phyloP scores from a whole-genome alignment of 108 stramenopile genomes.

The Thalassiosira profunda region DNA sequence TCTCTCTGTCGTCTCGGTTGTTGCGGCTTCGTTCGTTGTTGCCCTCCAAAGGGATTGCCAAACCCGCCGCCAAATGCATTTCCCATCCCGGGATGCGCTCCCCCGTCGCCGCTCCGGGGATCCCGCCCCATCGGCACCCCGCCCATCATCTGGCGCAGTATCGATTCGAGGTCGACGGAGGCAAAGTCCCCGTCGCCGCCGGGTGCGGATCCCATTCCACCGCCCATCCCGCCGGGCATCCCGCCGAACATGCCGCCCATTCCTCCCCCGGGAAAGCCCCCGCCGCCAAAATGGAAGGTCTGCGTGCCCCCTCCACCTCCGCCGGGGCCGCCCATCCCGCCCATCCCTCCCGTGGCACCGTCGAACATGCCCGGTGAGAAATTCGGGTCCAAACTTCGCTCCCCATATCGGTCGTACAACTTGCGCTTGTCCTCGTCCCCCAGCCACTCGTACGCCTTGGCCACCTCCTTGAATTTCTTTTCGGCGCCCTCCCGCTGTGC shows the following conservation, averaged over 20 bases:
- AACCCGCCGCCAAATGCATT: background rate
- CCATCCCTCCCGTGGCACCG: background rate
- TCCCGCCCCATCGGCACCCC: constrained; percentile 21
- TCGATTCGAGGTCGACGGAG: constrained; percentile 44
- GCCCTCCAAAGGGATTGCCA: constrained; percentile 6
- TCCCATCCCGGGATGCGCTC: background rate
- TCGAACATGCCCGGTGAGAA: constrained; percentile 37
- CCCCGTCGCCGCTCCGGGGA: background rate
- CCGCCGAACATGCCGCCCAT: constrained; percentile 47
- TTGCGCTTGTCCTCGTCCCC: constrained; percentile 91
- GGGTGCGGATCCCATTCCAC: background rate
- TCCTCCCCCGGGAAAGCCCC: constrained; percentile 8
- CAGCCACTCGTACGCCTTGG: constrained; percentile 94
- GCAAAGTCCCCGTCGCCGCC: constrained; percentile 28
- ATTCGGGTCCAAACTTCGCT: constrained; percentile 80
- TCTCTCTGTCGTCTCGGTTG: constrained; percentile 11
- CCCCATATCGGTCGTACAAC: constrained; percentile 95
- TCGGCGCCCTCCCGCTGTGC: constrained; percentile 53
- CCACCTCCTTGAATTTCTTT: constrained; percentile 93
- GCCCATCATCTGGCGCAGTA: constrained; percentile 58
- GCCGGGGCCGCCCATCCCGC: constrained; percentile 21
- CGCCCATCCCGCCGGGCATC: constrained; percentile 2
- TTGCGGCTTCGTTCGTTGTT: constrained; percentile 16
- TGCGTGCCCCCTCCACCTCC: constrained; percentile 9
- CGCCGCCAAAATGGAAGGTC: background rate